Base-by-base conservation (phyloP, 2,329 filamentous ascomycete species). In the Albophoma yamanashiensis region DNA sequence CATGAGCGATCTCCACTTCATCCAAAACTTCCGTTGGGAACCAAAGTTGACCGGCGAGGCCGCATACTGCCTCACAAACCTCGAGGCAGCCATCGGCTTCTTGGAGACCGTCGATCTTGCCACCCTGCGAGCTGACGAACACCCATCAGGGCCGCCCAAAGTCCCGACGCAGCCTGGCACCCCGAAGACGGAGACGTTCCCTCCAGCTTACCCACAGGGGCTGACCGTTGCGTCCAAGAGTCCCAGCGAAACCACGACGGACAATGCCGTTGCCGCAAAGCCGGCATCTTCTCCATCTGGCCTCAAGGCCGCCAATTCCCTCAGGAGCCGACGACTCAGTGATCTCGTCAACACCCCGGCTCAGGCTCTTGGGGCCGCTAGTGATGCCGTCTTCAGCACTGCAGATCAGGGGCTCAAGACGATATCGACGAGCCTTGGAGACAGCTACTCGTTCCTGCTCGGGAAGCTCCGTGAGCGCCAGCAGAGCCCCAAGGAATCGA, bases 61-160 rank as follows among this genome's bases (percentile, higher is more conserved):
- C 15, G 92, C 94, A 1, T 99, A 99, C 73, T 97, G 94, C 69
- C 79, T 99, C 60, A 97, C 95, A 47, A 99, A 96, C 66, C 82
- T 99, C 1, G 94, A 99, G 74, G 94, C 94, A 22, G 89, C 93
- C 61, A 91, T 97, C 60, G 92, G 89, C 58, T 99, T 99, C 69
- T 78, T 99, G 17, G 90, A 97, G 69, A 97, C 92, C 0, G 94
- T 99, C 36, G 94, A 99, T 71, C 80, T 99, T 31, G 90, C 92
- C 8, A 96, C 89, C 34, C 78, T 99, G 8, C 85, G 92, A 58
- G 88, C 88, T 7, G 90, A 96, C 64, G 92, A 96, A 71, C 75
- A 80, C 22, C 87, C 84, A 20, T 85, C 87, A 52, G 86, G 89
- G 0, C 87, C 88, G 12, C 74, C 79, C 22, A 92, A 88, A 71